Evolutionary conservation across 2,329 filamentous ascomycete species (phyloP).

Genomic region (Uncinocarpus reesii): DNA sequence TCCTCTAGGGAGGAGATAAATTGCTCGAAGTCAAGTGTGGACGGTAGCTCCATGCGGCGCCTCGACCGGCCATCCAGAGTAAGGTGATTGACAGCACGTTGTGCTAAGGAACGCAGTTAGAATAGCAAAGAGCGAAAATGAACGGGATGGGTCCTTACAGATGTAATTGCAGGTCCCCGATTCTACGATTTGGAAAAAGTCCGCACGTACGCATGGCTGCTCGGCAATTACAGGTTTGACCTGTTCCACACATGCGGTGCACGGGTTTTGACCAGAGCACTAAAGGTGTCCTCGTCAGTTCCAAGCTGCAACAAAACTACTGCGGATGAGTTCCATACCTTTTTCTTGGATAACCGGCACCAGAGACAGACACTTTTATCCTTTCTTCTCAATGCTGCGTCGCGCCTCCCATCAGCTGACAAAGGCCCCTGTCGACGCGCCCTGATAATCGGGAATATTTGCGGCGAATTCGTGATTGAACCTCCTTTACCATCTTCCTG

Average conservation of each 20-base stretch:
- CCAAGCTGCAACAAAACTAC: neutral
- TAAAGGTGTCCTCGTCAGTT: conserved; percentile 17
- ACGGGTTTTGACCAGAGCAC: conserved; percentile 36
- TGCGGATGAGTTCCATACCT: conserved; percentile 23
- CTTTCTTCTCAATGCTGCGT: conserved; percentile 35
- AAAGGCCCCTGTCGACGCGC: conserved; percentile 36
- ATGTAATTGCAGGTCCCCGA: conserved; percentile 39
- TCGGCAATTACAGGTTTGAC: conserved; percentile 31
- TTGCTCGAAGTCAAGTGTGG: conserved; percentile 31
- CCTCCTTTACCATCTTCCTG: conserved; percentile 37
- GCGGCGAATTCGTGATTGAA: conserved; percentile 31
- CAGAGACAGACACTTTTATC: conserved; percentile 38
- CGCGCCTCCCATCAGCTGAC: conserved; percentile 31
- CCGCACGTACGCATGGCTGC: conserved; percentile 36
- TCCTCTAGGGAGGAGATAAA: conserved; percentile 31
- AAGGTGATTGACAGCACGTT: conserved; percentile 36
- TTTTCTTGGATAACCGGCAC: conserved; percentile 37
- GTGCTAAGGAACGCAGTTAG: conserved; percentile 23
- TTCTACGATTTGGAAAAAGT: conserved; percentile 37
- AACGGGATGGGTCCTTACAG: conserved; percentile 25
- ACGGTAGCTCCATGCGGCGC: conserved; percentile 34
- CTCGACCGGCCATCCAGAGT: conserved; percentile 28
- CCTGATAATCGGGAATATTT: conserved; percentile 34
- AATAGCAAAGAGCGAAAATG: neutral
- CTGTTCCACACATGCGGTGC: conserved; percentile 30